Evolutionary conservation across 345 rosid genomes (phyloP).

Genomic region (Trapa incisa): DNA sequence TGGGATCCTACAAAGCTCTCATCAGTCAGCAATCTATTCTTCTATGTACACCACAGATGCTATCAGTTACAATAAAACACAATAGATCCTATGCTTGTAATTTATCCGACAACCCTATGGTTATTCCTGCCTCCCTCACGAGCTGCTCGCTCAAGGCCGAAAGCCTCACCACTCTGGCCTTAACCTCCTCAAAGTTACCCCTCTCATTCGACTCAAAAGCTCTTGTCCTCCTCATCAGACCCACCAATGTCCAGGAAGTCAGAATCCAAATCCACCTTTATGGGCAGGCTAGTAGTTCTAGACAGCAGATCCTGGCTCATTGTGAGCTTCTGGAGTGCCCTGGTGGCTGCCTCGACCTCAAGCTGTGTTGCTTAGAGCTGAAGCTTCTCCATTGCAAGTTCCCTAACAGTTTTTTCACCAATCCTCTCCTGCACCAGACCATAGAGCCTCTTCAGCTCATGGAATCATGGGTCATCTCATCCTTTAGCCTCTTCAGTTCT

Average conservation of each 20-base stretch:
- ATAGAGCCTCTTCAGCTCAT: slow-evolving; percentile 47
- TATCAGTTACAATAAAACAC: neutral
- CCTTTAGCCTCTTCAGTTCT: slow-evolving; percentile 45
- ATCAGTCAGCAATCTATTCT: neutral
- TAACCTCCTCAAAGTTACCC: slow-evolving; percentile 35
- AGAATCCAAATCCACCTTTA: slow-evolving; percentile 21
- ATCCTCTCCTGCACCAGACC: slow-evolving; percentile 56
- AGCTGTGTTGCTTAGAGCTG: slow-evolving; percentile 70
- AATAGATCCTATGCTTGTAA: slow-evolving; percentile 4
- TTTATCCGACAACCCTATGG: slow-evolving; percentile 13
- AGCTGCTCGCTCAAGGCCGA: slow-evolving; percentile 56
- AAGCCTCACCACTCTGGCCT: slow-evolving; percentile 39
- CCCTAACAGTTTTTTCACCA: slow-evolving; percentile 50
- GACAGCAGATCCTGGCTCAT: slow-evolving; percentile 52
- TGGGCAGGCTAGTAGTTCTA: slow-evolving; percentile 37
- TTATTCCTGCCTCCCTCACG: slow-evolving; percentile 51
- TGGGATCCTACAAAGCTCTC: neutral
- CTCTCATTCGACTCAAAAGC: slow-evolving; percentile 10
- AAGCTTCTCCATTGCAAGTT: slow-evolving; percentile 66
- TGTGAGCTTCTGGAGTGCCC: slow-evolving; percentile 52
- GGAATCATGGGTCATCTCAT: slow-evolving; percentile 47
- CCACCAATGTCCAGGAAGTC: slow-evolving; percentile 8
- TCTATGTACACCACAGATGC: neutral
- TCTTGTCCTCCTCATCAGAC: slow-evolving; percentile 6
- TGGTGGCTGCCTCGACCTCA: slow-evolving; percentile 71